These are phyloP conservation scores for Verticillium isaacii DNA, from an alignment of 2,329 filamentous ascomycete species.

Conservation along the genomic window DNA sequence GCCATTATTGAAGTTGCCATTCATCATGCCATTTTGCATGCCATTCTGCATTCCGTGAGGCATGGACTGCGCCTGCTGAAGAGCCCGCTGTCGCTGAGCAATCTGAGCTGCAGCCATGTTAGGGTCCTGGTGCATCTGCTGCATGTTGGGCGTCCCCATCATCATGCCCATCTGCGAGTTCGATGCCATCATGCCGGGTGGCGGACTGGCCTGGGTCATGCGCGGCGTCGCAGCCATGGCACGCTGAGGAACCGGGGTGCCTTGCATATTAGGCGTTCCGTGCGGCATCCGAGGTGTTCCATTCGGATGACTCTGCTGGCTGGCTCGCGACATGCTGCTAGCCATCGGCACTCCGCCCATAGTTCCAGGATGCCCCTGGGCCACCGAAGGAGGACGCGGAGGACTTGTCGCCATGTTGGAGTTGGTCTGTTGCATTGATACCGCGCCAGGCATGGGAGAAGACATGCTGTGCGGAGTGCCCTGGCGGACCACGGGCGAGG, in stretches of 20 bases:
- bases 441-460: constrained; percentile 58
- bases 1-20: constrained; percentile 29
- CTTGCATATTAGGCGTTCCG: constrained; percentile 58
- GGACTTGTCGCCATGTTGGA: constrained; percentile 68
- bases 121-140: constrained; percentile 32
- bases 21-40: constrained; percentile 23
- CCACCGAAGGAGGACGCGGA: constrained; percentile 60
- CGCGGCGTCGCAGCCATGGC: constrained; percentile 53
- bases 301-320: constrained; percentile 61
- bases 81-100: constrained; percentile 40
- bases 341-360: constrained; percentile 49
- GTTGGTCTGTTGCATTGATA: constrained; percentile 60
- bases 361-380: constrained; percentile 52
- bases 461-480: constrained; percentile 62
- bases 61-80: constrained; percentile 34
- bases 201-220: constrained; percentile 59
- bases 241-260: constrained; percentile 52
- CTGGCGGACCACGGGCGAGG: constrained; percentile 63
- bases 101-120: constrained; percentile 39
- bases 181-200: constrained; percentile 54
- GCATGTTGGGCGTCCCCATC: constrained; percentile 30
- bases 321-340: constrained; percentile 59
- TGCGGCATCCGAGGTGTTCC: constrained; percentile 59
- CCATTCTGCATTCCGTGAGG: constrained; percentile 30
- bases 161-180: constrained; percentile 48